Base-by-base conservation (phyloP, 805 yeast genomes). In the Torulaspora indica region DNA sequence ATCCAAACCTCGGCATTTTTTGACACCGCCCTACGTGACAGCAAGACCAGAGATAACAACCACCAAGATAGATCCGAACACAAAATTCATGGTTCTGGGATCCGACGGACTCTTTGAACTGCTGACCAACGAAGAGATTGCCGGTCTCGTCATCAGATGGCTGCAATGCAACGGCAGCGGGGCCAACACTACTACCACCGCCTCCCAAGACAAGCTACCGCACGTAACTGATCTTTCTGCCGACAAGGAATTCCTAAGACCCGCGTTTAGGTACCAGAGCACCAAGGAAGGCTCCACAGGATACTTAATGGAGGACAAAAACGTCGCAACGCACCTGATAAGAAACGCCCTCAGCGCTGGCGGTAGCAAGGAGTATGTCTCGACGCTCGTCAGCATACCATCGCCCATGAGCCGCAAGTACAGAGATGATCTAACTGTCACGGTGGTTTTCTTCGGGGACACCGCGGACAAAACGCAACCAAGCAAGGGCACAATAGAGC, bases 1-100 rank as follows among this genome's bases (percentile, higher is more conserved):
- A 60, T 77, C 85, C 18, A 70, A 71, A 34, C 95, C 95, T 25
- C 77, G 78, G 41, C 77, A 79, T 53, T 74, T 87, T 48, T 72
- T 80, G 47, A 83, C 96, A 1, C 98, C 98, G 3, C 98, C 98
- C 0, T 93, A 93, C 63, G 97, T 93, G 29, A 93, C 98, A 1
- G 98, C 98, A 0, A 90, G 84, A 63, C 98, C 98, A 0, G 95
- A 85, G 23, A 74, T 90, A 20, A 84, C 96, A 2, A 81, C 95
- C 2, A 83, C 90, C 9, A 79, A 81, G 57, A 76, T 90, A 39
- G 74, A 75, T 40, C 83, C 89, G 1, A 71, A 74, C 15, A 78
- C 82, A 52, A 93, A 88, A 60, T 93, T 93, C 57, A 68, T 93
- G 62, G 95, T 93, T 25, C 72, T 93, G 77, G 98, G 91, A 0